phyloP scores from a whole-genome alignment of 2,329 filamentous ascomycete genomes.

The Pseudocercospora fuligena region DNA sequence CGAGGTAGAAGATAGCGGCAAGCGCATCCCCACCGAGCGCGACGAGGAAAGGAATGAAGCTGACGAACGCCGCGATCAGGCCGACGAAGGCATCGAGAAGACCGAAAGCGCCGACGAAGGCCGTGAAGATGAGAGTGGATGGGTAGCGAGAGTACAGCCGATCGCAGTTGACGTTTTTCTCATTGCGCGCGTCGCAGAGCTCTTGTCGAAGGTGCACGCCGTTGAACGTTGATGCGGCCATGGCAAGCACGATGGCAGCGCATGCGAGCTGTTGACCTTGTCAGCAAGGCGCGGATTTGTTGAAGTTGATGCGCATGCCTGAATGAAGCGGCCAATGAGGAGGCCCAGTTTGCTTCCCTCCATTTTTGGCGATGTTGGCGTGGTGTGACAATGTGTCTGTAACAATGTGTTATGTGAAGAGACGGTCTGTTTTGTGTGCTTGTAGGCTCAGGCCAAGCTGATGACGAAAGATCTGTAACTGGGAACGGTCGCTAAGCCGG shows the following conservation, averaged over 20 bases:
- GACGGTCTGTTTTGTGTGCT: no score
- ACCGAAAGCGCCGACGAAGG: constrained; percentile 25
- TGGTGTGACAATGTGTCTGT: not conserved
- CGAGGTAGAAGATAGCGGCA: constrained; percentile 27
- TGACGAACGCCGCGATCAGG: constrained; percentile 19
- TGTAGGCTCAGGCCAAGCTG: no score
- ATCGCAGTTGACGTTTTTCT: constrained; percentile 6
- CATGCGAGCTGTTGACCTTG: constrained; percentile 5
- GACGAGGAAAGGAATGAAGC: constrained; percentile 16
- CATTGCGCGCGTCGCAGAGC: not conserved
- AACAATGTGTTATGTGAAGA: no score
- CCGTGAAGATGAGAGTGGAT: constrained; percentile 11
- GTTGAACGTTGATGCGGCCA: constrained; percentile 10
- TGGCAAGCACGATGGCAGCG: constrained; percentile 22
- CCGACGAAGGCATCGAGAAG: constrained; percentile 23
- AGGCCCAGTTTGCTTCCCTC: constrained; percentile 15
- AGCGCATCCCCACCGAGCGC: constrained; percentile 18
- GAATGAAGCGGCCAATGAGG: constrained; percentile 15
- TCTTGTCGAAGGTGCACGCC: constrained; percentile 1
- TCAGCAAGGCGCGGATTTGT: not conserved
- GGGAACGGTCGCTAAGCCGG: no score
- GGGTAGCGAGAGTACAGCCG: constrained; percentile 4
- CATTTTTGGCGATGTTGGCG: not conserved
- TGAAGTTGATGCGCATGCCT: constrained; percentile 11
- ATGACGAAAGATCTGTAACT: no score